These are phyloP conservation scores for Gamarada debralockiae DNA, from an alignment of 495 filamentous ascomycete species.

Conservation along the genomic window DNA sequence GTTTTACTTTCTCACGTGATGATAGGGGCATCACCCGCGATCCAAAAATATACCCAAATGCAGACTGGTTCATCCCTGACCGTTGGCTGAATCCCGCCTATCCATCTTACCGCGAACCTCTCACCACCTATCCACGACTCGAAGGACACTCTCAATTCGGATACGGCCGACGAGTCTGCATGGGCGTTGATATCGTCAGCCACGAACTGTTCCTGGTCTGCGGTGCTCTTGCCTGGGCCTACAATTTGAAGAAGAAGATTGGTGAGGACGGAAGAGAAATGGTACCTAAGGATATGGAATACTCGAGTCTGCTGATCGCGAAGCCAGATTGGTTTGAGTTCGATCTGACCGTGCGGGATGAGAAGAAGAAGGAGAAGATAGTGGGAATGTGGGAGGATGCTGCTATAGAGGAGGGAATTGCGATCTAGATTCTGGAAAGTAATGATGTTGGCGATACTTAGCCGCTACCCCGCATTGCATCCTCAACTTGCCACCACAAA, in stretches of 20 bases:
- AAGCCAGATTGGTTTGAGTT: not conserved
- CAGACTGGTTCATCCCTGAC: constrained; percentile 55
- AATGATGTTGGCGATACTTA: too few relatives aligned
- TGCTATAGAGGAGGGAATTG: not conserved
- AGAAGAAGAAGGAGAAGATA: not conserved
- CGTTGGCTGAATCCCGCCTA: constrained; percentile 37
- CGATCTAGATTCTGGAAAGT: too few relatives aligned
- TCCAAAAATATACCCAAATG: constrained; percentile 51
- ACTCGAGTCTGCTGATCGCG: not conserved
- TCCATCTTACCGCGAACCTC: constrained; percentile 35
- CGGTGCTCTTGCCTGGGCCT: not conserved
- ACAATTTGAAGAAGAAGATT: constrained; percentile 1
- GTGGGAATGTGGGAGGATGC: not conserved
- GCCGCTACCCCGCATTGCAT: too few relatives aligned
- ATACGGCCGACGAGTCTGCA: constrained; percentile 19
- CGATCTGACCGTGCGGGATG: not conserved
- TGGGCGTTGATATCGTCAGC: constrained; percentile 11
- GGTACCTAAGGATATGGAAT: not conserved
- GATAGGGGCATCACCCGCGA: constrained; percentile 59
- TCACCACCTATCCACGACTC: constrained; percentile 42
- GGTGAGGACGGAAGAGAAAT: not conserved
- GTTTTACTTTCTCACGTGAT: not conserved
- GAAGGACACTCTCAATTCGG: constrained; percentile 16
- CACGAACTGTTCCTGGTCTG: constrained; percentile 1
- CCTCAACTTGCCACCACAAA: too few relatives aligned